Conservation (phyloP, 805 yeast species). For the Sugiyamaella floridensis region DNA sequence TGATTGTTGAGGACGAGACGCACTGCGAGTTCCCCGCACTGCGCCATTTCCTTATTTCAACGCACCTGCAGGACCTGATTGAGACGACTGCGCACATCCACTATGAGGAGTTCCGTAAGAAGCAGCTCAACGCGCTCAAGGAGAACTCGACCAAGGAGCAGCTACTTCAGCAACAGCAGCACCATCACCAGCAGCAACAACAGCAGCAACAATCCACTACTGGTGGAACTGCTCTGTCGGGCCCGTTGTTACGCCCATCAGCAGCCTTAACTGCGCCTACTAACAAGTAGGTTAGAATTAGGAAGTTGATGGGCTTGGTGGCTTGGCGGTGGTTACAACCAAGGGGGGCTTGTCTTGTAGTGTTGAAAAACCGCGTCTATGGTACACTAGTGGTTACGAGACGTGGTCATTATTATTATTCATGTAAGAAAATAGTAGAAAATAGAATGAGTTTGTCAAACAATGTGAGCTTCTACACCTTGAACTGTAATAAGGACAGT, state of each 20-base stretch:
- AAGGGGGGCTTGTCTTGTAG: too few species aligned
- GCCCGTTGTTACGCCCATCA: background rate
- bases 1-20: constrained; percentile 86
- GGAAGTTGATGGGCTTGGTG: too few species aligned
- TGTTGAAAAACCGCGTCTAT: too few species aligned
- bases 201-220: background rate
- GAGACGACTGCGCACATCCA: constrained; percentile 84
- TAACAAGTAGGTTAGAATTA: too few species aligned
- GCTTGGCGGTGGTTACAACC: too few species aligned
- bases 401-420: too few species aligned
- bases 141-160: constrained; percentile 46
- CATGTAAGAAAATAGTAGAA: too few species aligned
- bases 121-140: constrained; percentile 87
- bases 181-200: constrained; percentile 1
- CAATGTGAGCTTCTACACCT: too few species aligned
- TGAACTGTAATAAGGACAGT: too few species aligned
- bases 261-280: too few species aligned
- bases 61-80: constrained; percentile 91
- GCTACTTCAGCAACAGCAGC: background rate
- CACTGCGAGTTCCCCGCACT: constrained; percentile 95
- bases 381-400: too few species aligned
- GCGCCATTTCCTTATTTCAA: constrained; percentile 89
- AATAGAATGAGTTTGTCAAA: too few species aligned
- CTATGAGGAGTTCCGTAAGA: constrained; percentile 88
- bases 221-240: background rate